phyloP scores from a whole-genome alignment of 768 basidiomycete genomes.

The Naganishia antarctica region DNA sequence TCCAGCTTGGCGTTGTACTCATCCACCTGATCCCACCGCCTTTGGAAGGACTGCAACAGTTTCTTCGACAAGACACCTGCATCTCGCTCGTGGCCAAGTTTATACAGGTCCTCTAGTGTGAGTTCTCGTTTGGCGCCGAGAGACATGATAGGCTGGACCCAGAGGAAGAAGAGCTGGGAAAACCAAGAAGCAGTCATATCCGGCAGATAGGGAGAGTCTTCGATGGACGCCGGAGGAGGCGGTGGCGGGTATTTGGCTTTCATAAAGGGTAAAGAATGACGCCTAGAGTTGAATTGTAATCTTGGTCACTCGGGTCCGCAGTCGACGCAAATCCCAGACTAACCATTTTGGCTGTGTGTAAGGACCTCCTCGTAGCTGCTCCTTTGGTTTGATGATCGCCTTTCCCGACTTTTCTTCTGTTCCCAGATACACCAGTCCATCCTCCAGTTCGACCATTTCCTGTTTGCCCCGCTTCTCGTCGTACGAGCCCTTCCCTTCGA shows the following conservation, averaged over 20 bases:
- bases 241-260: slow-evolving; percentile 45
- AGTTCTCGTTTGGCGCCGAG: slow-evolving; percentile 77
- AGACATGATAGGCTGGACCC: slow-evolving; percentile 67
- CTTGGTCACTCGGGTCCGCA: no score
- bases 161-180: slow-evolving; percentile 62
- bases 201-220: slow-evolving; percentile 54
- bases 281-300: no score
- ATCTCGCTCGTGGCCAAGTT: slow-evolving; percentile 61
- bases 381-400: slow-evolving; percentile 24
- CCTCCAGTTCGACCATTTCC: slow-evolving; percentile 21
- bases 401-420: slow-evolving; percentile 25
- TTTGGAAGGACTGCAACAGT: slow-evolving; percentile 64
- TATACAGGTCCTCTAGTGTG: slow-evolving; percentile 74
- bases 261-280: slow-evolving; percentile 33
- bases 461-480: background rate
- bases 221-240: slow-evolving; percentile 45
- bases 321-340: no score
- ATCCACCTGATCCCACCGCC: slow-evolving; percentile 57
- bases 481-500: background rate
- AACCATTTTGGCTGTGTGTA: slow-evolving; percentile 18
- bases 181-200: slow-evolving; percentile 63
- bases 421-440: slow-evolving; percentile 20
- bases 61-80: slow-evolving; percentile 60
- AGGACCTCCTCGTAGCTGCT: slow-evolving; percentile 13
- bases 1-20: slow-evolving; percentile 69